These are phyloP conservation scores for Silene uniflora DNA, from an alignment of 148 eudicot genomes.

Conservation along the genomic window DNA sequence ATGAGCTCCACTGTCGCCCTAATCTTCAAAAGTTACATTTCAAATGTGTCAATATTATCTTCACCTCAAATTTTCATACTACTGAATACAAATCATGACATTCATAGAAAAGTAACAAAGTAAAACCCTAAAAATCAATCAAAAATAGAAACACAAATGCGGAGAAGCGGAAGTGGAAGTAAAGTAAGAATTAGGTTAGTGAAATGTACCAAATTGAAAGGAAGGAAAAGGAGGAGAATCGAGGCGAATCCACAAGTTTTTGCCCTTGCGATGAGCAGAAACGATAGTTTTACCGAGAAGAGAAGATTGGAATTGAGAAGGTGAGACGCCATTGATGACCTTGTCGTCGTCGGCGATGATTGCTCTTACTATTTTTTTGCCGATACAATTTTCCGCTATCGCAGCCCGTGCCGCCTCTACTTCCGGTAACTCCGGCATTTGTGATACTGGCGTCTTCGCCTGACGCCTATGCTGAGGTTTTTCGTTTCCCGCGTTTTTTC, in stretches of 20 bases:
- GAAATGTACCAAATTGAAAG: constrained; percentile 75
- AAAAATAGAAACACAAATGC: background rate
- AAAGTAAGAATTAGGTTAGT: constrained; percentile 29
- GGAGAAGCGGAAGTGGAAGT: background rate
- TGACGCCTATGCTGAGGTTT: background rate
- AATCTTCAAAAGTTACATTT: background rate
- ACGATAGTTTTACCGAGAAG: constrained; percentile 73
- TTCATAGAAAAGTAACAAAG: background rate
- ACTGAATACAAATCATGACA: background rate
- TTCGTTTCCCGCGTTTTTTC: constrained; percentile 39
- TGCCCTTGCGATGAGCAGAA: constrained; percentile 81
- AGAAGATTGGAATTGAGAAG: constrained; percentile 57
- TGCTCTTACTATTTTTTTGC: constrained; percentile 63
- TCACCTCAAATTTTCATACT: background rate
- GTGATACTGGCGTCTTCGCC: background rate
- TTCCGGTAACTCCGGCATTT: constrained; percentile 94
- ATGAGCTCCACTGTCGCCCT: background rate
- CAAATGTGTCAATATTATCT: background rate
- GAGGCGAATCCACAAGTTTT: constrained; percentile 88
- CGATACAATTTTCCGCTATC: constrained; percentile 57
- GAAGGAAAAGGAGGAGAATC: constrained; percentile 95
- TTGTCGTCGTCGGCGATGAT: constrained; percentile 68
- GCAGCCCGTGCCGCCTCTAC: constrained; percentile 95
- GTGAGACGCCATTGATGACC: constrained; percentile 71
- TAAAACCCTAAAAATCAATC: constrained; percentile 18